Percentiles rank a stretch among this genome's conserved stretches.
Evolutionary conservation across 768 basidiomycete species (phyloP).

Genomic region (Pisolithus orientalis): DNA sequence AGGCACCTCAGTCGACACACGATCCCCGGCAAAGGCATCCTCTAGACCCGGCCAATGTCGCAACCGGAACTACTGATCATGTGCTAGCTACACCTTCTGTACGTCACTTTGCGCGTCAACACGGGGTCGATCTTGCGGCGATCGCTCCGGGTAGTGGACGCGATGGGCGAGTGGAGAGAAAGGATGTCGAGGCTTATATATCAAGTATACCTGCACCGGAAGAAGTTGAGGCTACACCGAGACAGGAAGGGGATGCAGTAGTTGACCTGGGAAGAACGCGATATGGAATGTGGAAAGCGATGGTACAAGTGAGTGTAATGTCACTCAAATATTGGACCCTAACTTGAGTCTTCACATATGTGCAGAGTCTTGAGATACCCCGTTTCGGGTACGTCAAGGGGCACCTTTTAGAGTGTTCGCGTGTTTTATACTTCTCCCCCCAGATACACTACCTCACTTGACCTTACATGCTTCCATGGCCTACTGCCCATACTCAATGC

Average conservation of each 20-base stretch:
- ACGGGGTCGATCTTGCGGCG: constrained; percentile 50
- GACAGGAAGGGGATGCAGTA: constrained; percentile 37
- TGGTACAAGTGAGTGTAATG: constrained; percentile 57
- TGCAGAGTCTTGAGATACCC: constrained; percentile 76
- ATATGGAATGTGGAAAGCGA: constrained; percentile 85
- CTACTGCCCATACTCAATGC: constrained; percentile 59
- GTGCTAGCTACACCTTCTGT: constrained; percentile 73
- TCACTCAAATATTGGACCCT: background rate
- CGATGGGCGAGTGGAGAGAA: constrained; percentile 67
- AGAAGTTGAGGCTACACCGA: background rate
- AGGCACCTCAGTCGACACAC: background rate
- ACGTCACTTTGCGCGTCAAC: constrained; percentile 66
- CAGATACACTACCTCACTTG: constrained; percentile 70
- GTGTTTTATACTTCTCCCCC: constrained; percentile 1
- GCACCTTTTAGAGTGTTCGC: background rate
- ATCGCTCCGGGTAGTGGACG: constrained; percentile 67
- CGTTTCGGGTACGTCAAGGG: constrained; percentile 62
- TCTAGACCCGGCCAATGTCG: constrained; percentile 48
- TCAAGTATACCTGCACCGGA: constrained; percentile 7
- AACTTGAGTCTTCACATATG: background rate
- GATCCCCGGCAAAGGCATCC: constrained; percentile 42
- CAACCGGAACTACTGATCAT: constrained; percentile 19
- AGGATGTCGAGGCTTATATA: constrained; percentile 64
- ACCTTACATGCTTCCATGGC: constrained; percentile 63
- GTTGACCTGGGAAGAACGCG: constrained; percentile 74